Base-by-base conservation (phyloP, 768 basidiomycete genomes). In the Agrocybe pediades region DNA sequence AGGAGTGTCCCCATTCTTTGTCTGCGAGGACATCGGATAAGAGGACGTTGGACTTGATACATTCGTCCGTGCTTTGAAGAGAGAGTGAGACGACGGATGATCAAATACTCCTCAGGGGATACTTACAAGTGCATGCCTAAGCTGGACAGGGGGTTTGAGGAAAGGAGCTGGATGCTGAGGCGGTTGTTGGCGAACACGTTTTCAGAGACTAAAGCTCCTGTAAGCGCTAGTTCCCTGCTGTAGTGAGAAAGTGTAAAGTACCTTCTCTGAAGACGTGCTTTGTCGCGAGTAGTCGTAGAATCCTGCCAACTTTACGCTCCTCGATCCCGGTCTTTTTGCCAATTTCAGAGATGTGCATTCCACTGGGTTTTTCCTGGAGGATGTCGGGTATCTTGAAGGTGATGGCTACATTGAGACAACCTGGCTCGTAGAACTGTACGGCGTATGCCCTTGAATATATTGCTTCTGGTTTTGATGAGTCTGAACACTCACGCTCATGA, bases 131-230 rank as follows among this genome's bases (percentile, higher is more conserved):
- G 62, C 0, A 62, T 46, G 0, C 64, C 60, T 2, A 73, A 51
- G 20, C 53, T 56, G 9, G 62, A 59, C 1, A 75, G 51, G 3
- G 69, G 66, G 25, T 72, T 68, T 1, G 61, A 59, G 4, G 73
- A 72, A 1, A 70, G 46, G 1, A 76, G 62, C 26, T 66, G 60
- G 30, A 72, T 55, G 49, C 71, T 74, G 1, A 79, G 62, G 0
- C 75, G 68, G 56, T 75, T 79, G 50, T 79, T 77, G 2, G 72
- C 70, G 48, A 74, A 78, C 0, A 74, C 70, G 43, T 75, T 67
- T 11, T 59, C 59, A 21, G 60, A 58, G 2, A 76, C 75, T 76
- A 43, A 15, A 8, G 8, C 17, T 30, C 15, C n/a, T n/a, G n/a
- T n/a, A n/a, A n/a, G n/a, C n/a, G n/a, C n/a, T n/a, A n/a, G n/a